Conservation (phyloP, 2,329 filamentous ascomycete species). For the Aspergillus fumigatiaffinis region DNA sequence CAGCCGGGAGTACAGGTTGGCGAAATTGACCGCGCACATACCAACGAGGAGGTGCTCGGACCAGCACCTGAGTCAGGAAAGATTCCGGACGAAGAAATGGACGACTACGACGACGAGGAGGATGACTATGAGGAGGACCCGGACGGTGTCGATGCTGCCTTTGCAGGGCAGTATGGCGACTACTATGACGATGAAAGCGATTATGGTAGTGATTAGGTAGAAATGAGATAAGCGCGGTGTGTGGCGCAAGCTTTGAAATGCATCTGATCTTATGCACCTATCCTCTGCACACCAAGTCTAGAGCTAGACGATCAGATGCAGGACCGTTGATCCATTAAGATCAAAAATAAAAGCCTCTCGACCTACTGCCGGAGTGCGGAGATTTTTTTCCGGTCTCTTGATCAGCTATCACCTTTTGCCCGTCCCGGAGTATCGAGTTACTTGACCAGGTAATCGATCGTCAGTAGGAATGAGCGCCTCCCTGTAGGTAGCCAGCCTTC, state of each 20-base stretch:
- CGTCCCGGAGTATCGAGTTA: not conserved
- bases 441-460: not conserved
- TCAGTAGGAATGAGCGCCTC: not conserved
- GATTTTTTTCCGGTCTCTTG: not conserved
- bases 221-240: not conserved
- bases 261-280: not conserved
- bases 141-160: conserved; percentile 33
- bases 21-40: conserved; percentile 9
- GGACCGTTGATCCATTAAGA: not conserved
- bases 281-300: not conserved
- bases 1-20: conserved; percentile 5
- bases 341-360: not conserved
- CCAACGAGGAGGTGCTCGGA: conserved; percentile 23
- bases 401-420: not conserved
- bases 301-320: not conserved
- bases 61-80: conserved; percentile 14
- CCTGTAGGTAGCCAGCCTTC: not conserved
- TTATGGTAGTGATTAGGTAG: conserved; percentile 27
- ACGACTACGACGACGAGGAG: conserved; percentile 30
- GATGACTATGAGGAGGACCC: conserved; percentile 31
- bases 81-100: conserved; percentile 18
- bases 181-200: conserved; percentile 33
- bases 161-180: conserved; percentile 34
- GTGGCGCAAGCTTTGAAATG: too few relatives aligned
- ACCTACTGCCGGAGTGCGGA: not conserved